Percentiles rank a stretch among this genome's conserved stretches.
phyloP scores from a whole-genome alignment of 1,284 basidiomycete species.

The Ceratobasidium sp. region DNA sequence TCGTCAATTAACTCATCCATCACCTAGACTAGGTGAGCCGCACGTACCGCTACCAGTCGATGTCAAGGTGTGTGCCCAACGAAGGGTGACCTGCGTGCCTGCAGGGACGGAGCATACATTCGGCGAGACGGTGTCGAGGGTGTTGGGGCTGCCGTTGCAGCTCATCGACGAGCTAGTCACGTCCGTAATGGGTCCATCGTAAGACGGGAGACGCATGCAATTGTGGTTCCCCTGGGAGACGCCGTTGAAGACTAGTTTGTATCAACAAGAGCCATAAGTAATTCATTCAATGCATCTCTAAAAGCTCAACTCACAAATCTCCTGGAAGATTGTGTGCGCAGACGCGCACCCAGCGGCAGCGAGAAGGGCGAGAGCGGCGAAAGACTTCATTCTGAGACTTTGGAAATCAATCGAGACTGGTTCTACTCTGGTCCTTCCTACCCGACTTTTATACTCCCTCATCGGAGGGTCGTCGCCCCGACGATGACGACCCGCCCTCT shows the following conservation, averaged over 20 bases:
- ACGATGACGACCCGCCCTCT: neutral
- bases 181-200: slow-evolving; percentile 48
- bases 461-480: slow-evolving; percentile 16
- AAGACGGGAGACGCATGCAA: slow-evolving; percentile 45
- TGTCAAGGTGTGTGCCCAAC: slow-evolving; percentile 15
- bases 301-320: slow-evolving; percentile 32
- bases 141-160: slow-evolving; percentile 50
- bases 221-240: slow-evolving; percentile 42
- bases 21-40: slow-evolving; percentile 39
- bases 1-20: neutral
- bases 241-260: slow-evolving; percentile 31
- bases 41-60: slow-evolving; percentile 35
- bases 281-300: neutral
- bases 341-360: slow-evolving; percentile 44
- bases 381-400: slow-evolving; percentile 26
- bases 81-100: slow-evolving; percentile 29
- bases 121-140: slow-evolving; percentile 45
- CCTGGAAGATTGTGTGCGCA: slow-evolving; percentile 50
- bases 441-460: slow-evolving; percentile 17
- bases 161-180: slow-evolving; percentile 49
- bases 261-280: neutral
- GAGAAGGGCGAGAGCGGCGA: slow-evolving; percentile 24
- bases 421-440: neutral
- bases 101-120: slow-evolving; percentile 32
- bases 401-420: neutral